Conservation (phyloP, 2,329 filamentous ascomycete species). For the Colletotrichum sp. region DNA sequence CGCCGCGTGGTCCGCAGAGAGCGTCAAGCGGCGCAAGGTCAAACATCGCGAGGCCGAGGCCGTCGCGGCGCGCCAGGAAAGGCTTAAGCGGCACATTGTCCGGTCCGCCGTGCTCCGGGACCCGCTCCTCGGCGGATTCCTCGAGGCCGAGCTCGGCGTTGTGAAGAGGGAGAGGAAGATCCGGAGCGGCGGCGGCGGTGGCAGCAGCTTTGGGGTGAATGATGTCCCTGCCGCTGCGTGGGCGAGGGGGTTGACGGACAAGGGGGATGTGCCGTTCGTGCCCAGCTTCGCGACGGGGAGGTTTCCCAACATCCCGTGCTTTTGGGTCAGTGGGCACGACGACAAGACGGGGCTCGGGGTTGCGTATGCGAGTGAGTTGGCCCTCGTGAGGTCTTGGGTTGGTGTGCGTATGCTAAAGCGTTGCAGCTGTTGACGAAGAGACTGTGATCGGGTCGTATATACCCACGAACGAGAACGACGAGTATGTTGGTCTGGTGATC, state of each 20-base stretch:
- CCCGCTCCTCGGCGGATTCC: constrained; percentile 35
- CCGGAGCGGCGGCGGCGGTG: not conserved
- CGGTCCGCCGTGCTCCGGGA: constrained; percentile 35
- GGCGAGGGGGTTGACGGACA: constrained; percentile 41
- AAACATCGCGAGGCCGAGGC: constrained; percentile 43
- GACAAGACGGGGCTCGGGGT: constrained; percentile 44
- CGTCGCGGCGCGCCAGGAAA: constrained; percentile 29
- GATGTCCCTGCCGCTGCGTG: constrained; percentile 41
- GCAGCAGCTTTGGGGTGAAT: constrained; percentile 14
- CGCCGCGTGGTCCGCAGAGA: constrained; percentile 61
- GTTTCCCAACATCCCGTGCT: constrained; percentile 40
- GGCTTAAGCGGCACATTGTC: constrained; percentile 42
- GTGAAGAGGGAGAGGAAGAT: constrained; percentile 22
- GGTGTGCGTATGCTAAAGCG: constrained; percentile 12
- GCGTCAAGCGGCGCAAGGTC: constrained; percentile 60
- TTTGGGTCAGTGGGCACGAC: constrained; percentile 46
- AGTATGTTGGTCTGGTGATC: constrained; percentile 30
- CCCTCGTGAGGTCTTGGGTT: not conserved
- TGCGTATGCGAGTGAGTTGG: constrained; percentile 48
- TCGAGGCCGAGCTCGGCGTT: constrained; percentile 38
- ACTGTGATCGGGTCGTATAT: constrained; percentile 46
- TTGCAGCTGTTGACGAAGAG: constrained; percentile 37
- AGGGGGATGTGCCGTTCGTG: constrained; percentile 43
- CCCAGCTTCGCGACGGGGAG: constrained; percentile 30
- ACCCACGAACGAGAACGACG: constrained; percentile 45